Conservation (phyloP, 1,284 basidiomycete genomes). For the Psilocybe mexicana region DNA sequence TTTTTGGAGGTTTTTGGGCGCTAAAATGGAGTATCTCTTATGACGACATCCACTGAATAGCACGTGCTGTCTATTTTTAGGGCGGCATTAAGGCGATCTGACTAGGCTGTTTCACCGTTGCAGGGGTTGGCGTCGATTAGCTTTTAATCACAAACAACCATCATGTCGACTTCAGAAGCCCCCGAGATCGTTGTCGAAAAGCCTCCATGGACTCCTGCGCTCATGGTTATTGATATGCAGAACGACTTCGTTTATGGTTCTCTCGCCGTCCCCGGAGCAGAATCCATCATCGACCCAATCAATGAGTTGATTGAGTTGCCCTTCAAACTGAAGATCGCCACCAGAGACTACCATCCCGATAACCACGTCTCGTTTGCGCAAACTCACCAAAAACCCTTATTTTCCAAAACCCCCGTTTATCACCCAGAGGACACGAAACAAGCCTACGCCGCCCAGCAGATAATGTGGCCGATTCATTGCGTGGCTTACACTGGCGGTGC, state of each 20-base stretch:
- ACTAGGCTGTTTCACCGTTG: too few relatives aligned
- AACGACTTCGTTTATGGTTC: slow-evolving; percentile 49
- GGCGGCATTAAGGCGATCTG: too few relatives aligned
- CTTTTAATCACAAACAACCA: neutral
- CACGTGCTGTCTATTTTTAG: too few relatives aligned
- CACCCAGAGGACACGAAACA: slow-evolving; percentile 36
- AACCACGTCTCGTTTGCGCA: slow-evolving; percentile 53
- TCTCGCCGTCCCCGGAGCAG: slow-evolving; percentile 45
- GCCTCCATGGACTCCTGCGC: slow-evolving; percentile 32
- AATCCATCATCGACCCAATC: slow-evolving; percentile 41
- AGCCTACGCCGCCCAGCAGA: slow-evolving; percentile 38
- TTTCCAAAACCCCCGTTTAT: slow-evolving; percentile 37
- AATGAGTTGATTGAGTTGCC: slow-evolving; percentile 41
- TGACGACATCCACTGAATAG: too few relatives aligned
- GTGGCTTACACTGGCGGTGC: slow-evolving; percentile 44
- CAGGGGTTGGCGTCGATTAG: too few relatives aligned
- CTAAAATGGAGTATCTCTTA: too few relatives aligned
- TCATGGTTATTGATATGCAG: slow-evolving; percentile 46
- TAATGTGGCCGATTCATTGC: slow-evolving; percentile 55
- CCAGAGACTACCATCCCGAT: slow-evolving; percentile 50
- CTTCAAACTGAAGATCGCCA: slow-evolving; percentile 44
- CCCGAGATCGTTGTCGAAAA: neutral
- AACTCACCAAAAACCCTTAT: slow-evolving; percentile 38
- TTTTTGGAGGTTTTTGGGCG: too few relatives aligned
- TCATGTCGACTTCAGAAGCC: neutral